Conservation (phyloP, 1,284 basidiomycete species). For the Rhodotorula sp. region DNA sequence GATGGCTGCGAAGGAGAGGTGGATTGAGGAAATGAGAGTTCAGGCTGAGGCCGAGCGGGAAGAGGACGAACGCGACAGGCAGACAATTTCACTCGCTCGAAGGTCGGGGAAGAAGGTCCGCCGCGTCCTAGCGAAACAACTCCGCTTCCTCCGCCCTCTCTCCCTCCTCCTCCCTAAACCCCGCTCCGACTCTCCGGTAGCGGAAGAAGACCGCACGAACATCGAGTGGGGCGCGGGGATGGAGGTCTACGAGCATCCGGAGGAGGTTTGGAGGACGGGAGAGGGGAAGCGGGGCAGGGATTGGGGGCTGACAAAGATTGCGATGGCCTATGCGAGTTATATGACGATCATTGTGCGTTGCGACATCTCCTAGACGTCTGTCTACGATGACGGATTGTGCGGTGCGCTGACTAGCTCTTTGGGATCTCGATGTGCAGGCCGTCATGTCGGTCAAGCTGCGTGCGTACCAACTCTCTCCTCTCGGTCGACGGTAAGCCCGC, state of each 20-base stretch:
- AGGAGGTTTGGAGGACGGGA: conserved; percentile 13
- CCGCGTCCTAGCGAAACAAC: neutral
- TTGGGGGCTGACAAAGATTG: conserved; percentile 35
- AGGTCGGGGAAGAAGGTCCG: too few relatives aligned
- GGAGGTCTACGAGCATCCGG: conserved; percentile 20
- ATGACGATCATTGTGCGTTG: conserved; percentile 17
- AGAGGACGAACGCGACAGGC: neutral
- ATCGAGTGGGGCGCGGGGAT: conserved; percentile 28
- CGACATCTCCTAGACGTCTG: too few relatives aligned
- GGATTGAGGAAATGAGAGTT: conserved; percentile 10
- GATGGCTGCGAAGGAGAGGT: conserved; percentile 13
- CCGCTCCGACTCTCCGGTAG: neutral
- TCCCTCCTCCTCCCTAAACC: neutral
- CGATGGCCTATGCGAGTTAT: conserved; percentile 15
- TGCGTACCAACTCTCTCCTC: neutral
- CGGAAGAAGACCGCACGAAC: conserved; percentile 17
- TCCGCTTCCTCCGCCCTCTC: neutral
- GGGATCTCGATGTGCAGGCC: neutral
- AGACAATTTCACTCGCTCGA: neutral
- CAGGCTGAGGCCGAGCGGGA: conserved; percentile 1
- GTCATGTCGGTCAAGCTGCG: conserved; percentile 32
- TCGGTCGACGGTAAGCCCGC: too few relatives aligned
- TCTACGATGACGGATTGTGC: neutral
- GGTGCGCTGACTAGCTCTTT: neutral
- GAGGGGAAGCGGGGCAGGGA: conserved; percentile 3